Evolutionary conservation across 1,139 yeast species (phyloP).

Genomic region (Meyerozyma smithsonii): DNA sequence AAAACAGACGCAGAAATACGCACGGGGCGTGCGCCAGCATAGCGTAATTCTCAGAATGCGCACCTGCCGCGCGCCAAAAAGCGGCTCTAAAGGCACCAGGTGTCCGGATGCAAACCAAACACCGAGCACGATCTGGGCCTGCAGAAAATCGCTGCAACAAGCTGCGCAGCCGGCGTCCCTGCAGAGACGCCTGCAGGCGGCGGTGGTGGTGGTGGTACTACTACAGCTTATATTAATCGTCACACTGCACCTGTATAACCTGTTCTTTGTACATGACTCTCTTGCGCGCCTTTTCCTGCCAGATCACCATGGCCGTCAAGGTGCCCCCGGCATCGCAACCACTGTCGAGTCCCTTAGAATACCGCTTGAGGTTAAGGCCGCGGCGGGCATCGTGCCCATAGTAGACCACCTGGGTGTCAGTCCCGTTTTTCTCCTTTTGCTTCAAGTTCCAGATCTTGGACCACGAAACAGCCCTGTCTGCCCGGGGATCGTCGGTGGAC

Average conservation of each 20-base stretch:
- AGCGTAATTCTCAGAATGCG: not conserved
- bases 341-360: constrained; percentile 75
- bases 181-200: too few species aligned
- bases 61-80: not conserved
- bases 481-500: constrained; percentile 49
- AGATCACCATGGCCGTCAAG: constrained; percentile 61
- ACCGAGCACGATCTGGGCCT: too few species aligned
- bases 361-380: constrained; percentile 64
- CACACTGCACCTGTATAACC: constrained; percentile 21
- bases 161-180: too few species aligned
- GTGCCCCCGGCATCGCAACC: constrained; percentile 76
- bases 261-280: constrained; percentile 20
- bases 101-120: too few species aligned
- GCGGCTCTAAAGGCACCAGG: too few species aligned
- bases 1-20: not conserved
- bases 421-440: constrained; percentile 30
- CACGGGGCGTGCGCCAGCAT: not conserved
- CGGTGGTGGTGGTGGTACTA: too few species aligned
- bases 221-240: not conserved
- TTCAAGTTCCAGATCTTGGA: constrained; percentile 55
- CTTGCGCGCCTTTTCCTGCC: constrained; percentile 17
- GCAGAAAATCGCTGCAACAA: too few species aligned
- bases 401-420: constrained; percentile 47
- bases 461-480: constrained; percentile 56
- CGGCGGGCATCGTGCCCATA: constrained; percentile 89